phyloP scores from a whole-genome alignment of 306 rosid genomes.

The Castanopsis chinensis region DNA sequence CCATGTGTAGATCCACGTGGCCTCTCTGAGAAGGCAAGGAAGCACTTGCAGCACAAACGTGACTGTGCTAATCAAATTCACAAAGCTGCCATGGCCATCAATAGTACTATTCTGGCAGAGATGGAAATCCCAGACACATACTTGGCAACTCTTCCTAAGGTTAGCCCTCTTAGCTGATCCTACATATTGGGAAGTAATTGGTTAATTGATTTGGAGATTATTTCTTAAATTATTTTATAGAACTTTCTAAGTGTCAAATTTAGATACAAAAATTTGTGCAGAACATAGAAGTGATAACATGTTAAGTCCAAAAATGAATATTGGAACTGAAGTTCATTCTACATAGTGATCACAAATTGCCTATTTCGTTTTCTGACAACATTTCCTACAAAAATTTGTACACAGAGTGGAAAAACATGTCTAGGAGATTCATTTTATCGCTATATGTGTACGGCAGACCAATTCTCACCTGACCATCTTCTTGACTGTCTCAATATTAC shows the following conservation, averaged over 20 bases:
- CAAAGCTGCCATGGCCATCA: slow-evolving; percentile 97
- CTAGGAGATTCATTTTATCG: slow-evolving; percentile 80
- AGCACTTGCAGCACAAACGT: slow-evolving; percentile 67
- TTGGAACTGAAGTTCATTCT: too few relatives aligned
- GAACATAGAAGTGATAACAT: background rate
- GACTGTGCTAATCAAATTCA: slow-evolving; percentile 87
- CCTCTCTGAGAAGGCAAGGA: slow-evolving; percentile 66
- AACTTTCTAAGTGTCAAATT: too few relatives aligned
- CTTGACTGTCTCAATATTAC: slow-evolving; percentile 64
- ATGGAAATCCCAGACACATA: slow-evolving; percentile 87
- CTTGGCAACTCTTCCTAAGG: slow-evolving; percentile 86
- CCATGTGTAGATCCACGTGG: slow-evolving; percentile 79
- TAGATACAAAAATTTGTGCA: too few relatives aligned
- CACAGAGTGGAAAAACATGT: slow-evolving; percentile 81
- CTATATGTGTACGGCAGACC: slow-evolving; percentile 51
- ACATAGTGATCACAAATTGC: background rate
- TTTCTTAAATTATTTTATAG: too few relatives aligned
- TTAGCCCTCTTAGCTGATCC: slow-evolving; percentile 22
- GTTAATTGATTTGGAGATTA: background rate
- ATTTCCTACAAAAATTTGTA: background rate
- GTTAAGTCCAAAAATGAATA: background rate
- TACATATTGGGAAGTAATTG: background rate
- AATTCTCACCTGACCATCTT: slow-evolving; percentile 67
- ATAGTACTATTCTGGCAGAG: slow-evolving; percentile 81
- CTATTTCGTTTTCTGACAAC: background rate